These are phyloP conservation scores for Elaeis guineensis DNA, from an alignment of 176 grass and related monocot genomes.

Conservation along the genomic window DNA sequence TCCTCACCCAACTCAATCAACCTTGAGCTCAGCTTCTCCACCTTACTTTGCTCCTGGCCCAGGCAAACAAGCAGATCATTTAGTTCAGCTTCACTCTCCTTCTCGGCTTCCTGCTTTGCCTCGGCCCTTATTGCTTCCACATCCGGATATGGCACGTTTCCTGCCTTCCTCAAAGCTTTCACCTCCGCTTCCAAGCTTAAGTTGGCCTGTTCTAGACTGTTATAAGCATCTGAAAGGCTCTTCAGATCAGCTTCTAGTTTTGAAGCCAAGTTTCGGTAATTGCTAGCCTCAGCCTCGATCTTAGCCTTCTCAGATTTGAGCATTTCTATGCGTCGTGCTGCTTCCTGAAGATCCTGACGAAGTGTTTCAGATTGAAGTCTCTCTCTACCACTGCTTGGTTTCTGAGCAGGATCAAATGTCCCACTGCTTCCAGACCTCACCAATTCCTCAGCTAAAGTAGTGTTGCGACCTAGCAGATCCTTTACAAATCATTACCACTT, in stretches of 20 bases:
- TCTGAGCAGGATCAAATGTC: constrained; percentile 44
- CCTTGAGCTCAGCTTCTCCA: constrained; percentile 78
- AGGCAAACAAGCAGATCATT: constrained; percentile 92
- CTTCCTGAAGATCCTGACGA: constrained; percentile 70
- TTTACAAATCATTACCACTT: constrained; percentile 34
- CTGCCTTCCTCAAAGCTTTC: constrained; percentile 51
- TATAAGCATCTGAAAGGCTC: constrained; percentile 90
- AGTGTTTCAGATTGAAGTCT: constrained; percentile 75
- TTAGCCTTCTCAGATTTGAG: constrained; percentile 67
- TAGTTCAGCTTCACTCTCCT: constrained; percentile 74
- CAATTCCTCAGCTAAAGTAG: constrained; percentile 87
- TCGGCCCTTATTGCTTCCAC: constrained; percentile 57
- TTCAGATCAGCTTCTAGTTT: constrained; percentile 94
- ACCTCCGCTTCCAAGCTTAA: constrained; percentile 55
- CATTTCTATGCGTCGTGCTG: constrained; percentile 39
- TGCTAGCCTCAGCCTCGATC: constrained; percentile 55
- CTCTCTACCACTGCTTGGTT: constrained; percentile 51
- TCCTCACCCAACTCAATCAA: constrained; percentile 76
- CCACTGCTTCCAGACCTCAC: constrained; percentile 44
- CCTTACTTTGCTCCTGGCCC: constrained; percentile 98
- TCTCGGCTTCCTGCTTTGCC: constrained; percentile 82
- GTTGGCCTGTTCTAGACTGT: constrained; percentile 83
- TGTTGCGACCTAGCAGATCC: constrained; percentile 76
- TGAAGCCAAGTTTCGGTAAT: constrained; percentile 57
- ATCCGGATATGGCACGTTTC: constrained; percentile 39